These are phyloP conservation scores for Begonia loranthoides DNA, from an alignment of 306 rosid genomes.

Conservation along the genomic window DNA sequence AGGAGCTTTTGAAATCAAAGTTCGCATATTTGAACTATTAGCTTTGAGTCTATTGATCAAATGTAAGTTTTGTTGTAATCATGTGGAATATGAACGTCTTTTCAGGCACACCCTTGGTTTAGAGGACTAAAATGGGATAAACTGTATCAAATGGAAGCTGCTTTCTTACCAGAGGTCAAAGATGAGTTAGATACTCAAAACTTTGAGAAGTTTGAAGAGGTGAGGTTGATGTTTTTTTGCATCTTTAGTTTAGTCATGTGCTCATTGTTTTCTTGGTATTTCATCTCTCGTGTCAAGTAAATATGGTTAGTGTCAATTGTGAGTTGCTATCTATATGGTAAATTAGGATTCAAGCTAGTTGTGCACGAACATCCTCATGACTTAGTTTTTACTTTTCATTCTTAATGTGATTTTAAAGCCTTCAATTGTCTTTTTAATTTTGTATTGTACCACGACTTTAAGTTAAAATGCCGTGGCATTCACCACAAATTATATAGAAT, in stretches of 20 bases:
- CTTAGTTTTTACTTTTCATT: no score
- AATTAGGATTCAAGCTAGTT: no score
- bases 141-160: slow-evolving; percentile 78
- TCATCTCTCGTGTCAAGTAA: no score
- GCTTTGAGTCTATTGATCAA: neutral
- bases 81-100: slow-evolving; percentile 4
- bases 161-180: slow-evolving; percentile 77
- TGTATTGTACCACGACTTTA: no score
- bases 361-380: no score
- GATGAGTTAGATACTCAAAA: slow-evolving; percentile 79
- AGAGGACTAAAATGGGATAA: slow-evolving; percentile 61
- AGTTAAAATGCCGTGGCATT: no score
- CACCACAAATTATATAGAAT: no score
- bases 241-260: neutral
- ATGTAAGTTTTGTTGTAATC: neutral
- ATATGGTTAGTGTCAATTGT: no score
- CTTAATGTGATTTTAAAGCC: no score
- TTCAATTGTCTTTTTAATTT: no score
- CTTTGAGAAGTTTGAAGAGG: slow-evolving; percentile 89
- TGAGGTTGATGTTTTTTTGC: slow-evolving; percentile 8
- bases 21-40: slow-evolving; percentile 10
- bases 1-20: slow-evolving; percentile 83
- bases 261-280: neutral
- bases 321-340: no score
- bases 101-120: slow-evolving; percentile 86